Conservation (phyloP, 352 stramenopile genomes). For the Phytophthora chlamydospora region DNA sequence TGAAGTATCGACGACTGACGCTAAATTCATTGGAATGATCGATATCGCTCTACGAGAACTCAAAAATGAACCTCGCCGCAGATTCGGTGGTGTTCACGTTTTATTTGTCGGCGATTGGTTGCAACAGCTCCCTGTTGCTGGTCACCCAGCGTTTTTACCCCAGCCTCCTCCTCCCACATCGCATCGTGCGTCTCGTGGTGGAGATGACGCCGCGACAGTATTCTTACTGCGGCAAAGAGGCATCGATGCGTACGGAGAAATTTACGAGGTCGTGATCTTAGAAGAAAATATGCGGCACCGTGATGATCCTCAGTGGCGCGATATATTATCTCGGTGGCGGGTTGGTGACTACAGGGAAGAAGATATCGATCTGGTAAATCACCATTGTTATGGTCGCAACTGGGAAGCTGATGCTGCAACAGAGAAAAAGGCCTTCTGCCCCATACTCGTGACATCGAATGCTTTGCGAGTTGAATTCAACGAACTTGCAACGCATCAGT, state of each 20-base stretch:
- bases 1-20: slow-evolving; percentile 10
- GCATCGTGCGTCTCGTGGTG: background rate
- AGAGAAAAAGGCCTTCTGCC: slow-evolving; percentile 14
- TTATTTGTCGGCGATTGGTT: background rate
- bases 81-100: slow-evolving; percentile 2
- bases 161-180: background rate
- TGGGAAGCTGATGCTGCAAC: no score
- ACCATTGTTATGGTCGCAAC: no score
- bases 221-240: background rate
- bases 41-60: background rate
- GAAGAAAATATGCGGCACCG: slow-evolving; percentile 6
- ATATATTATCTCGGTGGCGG: slow-evolving; percentile 5
- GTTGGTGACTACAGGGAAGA: background rate
- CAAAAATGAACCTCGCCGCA: background rate
- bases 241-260: background rate
- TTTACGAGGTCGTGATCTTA: slow-evolving; percentile 6
- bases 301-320: background rate
- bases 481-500: background rate
- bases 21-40: slow-evolving; percentile 1
- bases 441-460: slow-evolving; percentile 16
- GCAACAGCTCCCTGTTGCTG: background rate
- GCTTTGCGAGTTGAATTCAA: slow-evolving; percentile 7
- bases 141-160: background rate
- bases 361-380: slow-evolving; percentile 10
- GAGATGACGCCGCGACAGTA: background rate